Evolutionary conservation across 345 rosid genomes (phyloP).

Genomic region (Garcia nutans): DNA sequence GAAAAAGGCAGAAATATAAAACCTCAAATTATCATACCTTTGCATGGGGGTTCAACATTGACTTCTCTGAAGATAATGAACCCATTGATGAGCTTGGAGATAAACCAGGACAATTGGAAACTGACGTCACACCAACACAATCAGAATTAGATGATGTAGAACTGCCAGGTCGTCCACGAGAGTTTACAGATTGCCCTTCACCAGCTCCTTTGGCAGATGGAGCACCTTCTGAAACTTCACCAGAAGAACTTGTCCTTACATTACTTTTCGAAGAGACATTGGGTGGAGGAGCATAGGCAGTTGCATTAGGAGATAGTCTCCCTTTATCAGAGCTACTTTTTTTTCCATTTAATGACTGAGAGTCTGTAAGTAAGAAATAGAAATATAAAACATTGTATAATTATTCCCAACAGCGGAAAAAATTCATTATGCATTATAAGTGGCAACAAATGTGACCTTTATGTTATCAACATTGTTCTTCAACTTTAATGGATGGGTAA

Average conservation of each 20-base stretch:
- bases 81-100: constrained; percentile 86
- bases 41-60: constrained; percentile 74
- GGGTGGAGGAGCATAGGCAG: constrained; percentile 30
- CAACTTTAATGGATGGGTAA: neutral
- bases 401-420: neutral
- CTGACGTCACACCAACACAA: constrained; percentile 33
- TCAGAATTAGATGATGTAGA: constrained; percentile 67
- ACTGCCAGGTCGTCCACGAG: constrained; percentile 54
- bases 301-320: constrained; percentile 34
- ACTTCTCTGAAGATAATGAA: constrained; percentile 73
- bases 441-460: neutral
- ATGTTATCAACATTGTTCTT: neutral
- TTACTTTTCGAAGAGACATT: constrained; percentile 34
- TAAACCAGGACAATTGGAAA: constrained; percentile 53
- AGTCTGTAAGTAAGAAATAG: constrained; percentile 34
- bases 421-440: neutral
- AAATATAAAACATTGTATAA: neutral
- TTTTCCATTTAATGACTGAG: constrained; percentile 26
- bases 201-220: constrained; percentile 39
- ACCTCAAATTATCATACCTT: constrained; percentile 51
- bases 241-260: constrained; percentile 43
- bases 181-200: constrained; percentile 39
- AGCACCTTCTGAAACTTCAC: constrained; percentile 42
- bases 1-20: neutral
- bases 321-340: constrained; percentile 43